A percentile compares a stretch with the other conserved stretches of the same genome.
Evolutionary conservation across 1,139 yeast species (phyloP).

Genomic region (Hansenula lynferdii): DNA sequence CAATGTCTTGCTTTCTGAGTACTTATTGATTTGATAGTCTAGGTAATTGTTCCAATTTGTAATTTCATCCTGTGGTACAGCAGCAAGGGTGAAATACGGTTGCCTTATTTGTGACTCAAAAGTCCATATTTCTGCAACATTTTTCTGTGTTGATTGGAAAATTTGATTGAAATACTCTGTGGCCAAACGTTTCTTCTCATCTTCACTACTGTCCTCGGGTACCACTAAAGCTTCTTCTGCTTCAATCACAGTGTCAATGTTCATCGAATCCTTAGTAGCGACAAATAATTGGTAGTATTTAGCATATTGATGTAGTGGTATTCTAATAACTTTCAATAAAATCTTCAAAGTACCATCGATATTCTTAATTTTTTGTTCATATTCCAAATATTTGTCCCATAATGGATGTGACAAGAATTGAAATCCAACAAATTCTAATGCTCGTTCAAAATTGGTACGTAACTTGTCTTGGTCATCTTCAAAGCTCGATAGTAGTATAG

Average conservation of each 20-base stretch:
- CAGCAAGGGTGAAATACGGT: conserved; percentile 38
- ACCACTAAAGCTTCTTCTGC: conserved; percentile 15
- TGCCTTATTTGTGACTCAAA: conserved; percentile 49
- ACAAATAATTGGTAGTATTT: conserved; percentile 51
- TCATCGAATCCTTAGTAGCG: conserved; percentile 30
- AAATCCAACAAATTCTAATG: conserved; percentile 40
- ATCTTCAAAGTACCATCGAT: conserved; percentile 29
- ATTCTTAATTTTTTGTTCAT: conserved; percentile 30
- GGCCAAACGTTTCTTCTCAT: conserved; percentile 30
- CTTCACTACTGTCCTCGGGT: conserved; percentile 13
- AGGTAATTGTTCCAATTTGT: conserved; percentile 50
- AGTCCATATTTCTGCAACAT: conserved; percentile 55
- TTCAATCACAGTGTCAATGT: conserved; percentile 30
- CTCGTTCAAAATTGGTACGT: conserved; percentile 36
- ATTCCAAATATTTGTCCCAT: conserved; percentile 61
- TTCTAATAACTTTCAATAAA: conserved; percentile 37
- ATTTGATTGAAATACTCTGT: conserved; percentile 39
- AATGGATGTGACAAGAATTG: conserved; percentile 58
- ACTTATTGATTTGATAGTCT: conserved; percentile 32
- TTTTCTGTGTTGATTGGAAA: conserved; percentile 41
- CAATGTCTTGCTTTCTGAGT: conserved; percentile 6
- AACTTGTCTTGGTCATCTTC: conserved; percentile 27
- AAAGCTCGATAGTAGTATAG: conserved; percentile 39
- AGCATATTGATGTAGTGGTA: conserved; percentile 71
- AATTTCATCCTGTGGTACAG: conserved; percentile 33